Evolutionary conservation across 192 early-diverging fungal species (phyloP).

Genomic region (Mortierella claussenii): DNA sequence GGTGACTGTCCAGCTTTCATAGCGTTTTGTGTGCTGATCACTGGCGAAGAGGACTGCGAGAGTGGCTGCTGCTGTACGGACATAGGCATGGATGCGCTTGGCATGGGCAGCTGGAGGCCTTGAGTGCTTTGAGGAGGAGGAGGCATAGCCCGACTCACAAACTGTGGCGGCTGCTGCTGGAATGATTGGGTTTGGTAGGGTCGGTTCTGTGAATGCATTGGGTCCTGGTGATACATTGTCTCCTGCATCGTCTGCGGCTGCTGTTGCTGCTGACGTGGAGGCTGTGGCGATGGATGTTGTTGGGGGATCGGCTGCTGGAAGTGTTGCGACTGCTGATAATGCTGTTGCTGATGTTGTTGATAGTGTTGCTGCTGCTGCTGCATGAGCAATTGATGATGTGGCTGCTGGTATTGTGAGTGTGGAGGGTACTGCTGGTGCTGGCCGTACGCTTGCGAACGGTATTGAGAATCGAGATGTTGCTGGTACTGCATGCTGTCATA

Average conservation of each 20-base stretch:
- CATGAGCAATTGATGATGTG: conserved; percentile 6
- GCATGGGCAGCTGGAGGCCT: conserved; percentile 29
- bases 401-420: conserved; percentile 19
- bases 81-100: conserved; percentile 21
- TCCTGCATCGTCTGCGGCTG: conserved; percentile 27
- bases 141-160: conserved; percentile 21
- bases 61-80: conserved; percentile 27
- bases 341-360: conserved; percentile 22
- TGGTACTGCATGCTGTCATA: conserved; percentile 35
- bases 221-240: conserved; percentile 16
- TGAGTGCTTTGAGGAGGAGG: conserved; percentile 30
- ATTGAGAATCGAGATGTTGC: conserved; percentile 31
- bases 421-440: conserved; percentile 27
- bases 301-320: conserved; percentile 8
- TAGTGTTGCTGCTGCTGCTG: conserved; percentile 24
- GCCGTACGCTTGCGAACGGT: conserved; percentile 19
- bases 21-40: conserved; percentile 40
- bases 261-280: conserved; percentile 27
- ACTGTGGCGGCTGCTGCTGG: conserved; percentile 11
- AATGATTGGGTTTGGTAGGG: conserved; percentile 17
- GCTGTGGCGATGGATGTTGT: conserved; percentile 33
- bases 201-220: conserved; percentile 11
- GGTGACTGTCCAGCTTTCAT: conserved; percentile 40
- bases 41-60: conserved; percentile 36
- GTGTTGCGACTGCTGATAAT: conserved; percentile 19